These are phyloP conservation scores for Fusarium veterinarium DNA, from an alignment of 2,329 filamentous ascomycete genomes.

Conservation along the genomic window DNA sequence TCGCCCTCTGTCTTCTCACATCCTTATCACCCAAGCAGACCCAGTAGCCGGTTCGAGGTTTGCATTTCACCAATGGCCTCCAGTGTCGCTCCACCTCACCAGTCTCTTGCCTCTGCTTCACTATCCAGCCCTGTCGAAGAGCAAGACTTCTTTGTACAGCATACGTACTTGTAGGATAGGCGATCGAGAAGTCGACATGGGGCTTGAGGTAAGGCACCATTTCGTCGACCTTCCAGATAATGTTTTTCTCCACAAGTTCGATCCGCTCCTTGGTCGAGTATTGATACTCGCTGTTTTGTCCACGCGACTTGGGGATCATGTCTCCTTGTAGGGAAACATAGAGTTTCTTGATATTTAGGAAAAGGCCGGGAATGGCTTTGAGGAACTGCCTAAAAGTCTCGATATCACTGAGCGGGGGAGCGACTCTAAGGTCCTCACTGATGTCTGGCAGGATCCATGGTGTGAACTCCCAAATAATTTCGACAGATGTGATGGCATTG, in stretches of 20 bases:
- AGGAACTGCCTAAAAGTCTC: constrained; percentile 33
- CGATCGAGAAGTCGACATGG: constrained; percentile 37
- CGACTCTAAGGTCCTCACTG: not conserved
- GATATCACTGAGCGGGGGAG: not conserved
- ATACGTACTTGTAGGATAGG: constrained; percentile 41
- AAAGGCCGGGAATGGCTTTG: constrained; percentile 20
- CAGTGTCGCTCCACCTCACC: constrained; percentile 38
- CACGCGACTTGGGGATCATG: not conserved
- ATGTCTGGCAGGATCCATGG: not conserved
- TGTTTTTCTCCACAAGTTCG: not conserved
- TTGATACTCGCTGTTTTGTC: not conserved
- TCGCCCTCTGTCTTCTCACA: not conserved
- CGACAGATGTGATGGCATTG: constrained; percentile 35
- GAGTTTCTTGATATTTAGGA: constrained; percentile 23
- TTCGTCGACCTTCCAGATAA: constrained; percentile 24
- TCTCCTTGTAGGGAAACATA: constrained; percentile 34
- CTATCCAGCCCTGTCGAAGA: not conserved
- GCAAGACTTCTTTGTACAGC: constrained; percentile 26
- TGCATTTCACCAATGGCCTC: constrained; percentile 24
- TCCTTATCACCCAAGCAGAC: constrained; percentile 42
- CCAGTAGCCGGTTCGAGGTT: constrained; percentile 42
- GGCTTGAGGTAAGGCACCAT: constrained; percentile 34
- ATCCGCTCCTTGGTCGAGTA: not conserved
- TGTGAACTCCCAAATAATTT: constrained; percentile 43
- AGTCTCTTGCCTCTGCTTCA: constrained; percentile 28